These are phyloP conservation scores for Hymenoscyphus linearis DNA, from an alignment of 2,329 filamentous ascomycete genomes.

Conservation along the genomic window DNA sequence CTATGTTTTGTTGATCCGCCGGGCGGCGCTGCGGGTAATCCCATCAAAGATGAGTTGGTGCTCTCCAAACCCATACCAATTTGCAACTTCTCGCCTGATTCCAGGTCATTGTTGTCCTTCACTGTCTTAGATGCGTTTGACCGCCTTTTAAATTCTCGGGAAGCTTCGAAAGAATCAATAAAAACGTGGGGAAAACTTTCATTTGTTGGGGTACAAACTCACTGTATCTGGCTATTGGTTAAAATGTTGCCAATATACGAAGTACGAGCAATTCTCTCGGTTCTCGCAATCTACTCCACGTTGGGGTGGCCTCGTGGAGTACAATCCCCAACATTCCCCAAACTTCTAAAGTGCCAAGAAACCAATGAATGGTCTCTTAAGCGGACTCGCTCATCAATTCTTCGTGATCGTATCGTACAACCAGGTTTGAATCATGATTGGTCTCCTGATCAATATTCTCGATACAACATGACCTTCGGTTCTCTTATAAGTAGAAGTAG, in stretches of 20 bases:
- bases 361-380: not conserved
- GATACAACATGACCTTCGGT: too few relatives aligned
- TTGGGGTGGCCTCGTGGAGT: too few relatives aligned
- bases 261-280: too few relatives aligned
- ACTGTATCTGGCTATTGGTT: too few relatives aligned
- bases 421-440: not conserved
- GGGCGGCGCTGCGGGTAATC: too few relatives aligned
- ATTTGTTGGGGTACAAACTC: not conserved
- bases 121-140: not conserved
- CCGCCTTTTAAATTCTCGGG: not conserved
- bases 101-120: not conserved
- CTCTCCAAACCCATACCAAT: not conserved
- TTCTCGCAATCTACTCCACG: too few relatives aligned
- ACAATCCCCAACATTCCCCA: too few relatives aligned
- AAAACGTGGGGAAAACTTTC: not conserved
- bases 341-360: not conserved
- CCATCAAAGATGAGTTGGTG: not conserved
- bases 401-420: not conserved
- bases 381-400: not conserved
- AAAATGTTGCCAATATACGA: too few relatives aligned
- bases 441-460: too few relatives aligned
- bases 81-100: not conserved
- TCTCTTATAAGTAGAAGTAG: too few relatives aligned
- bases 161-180: not conserved
- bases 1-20: too few relatives aligned